Base-by-base conservation (phyloP, 495 filamentous ascomycete species). In the Aspergillus bertholletiae region DNA sequence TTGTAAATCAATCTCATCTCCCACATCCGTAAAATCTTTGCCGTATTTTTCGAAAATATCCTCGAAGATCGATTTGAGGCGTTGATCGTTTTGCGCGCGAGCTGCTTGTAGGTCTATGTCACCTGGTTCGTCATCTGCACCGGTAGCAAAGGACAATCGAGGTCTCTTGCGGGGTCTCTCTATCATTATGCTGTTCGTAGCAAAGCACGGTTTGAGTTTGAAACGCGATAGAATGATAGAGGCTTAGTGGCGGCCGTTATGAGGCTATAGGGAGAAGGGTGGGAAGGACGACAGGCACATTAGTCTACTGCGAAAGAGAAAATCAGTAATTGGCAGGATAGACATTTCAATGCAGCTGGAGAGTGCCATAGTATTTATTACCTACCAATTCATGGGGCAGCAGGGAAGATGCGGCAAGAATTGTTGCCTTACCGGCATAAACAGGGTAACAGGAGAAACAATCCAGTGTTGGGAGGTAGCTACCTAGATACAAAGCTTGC, bases 31-130 rank as follows among this genome's bases (percentile, higher is more conserved):
- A 62, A 96, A 96, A 69, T 96, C 87, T 60, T 80, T 82, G 20
- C 78, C 83, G 66, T 96, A 98, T 68, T 94, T 96, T 26, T 84
- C 81, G 62, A 96, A 96, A 34, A 98, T 96, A 41, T 75, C 65
- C 62, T 96, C 92, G 60, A 94, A 96, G 2, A 84, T 80, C 11
- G 83, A 85, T 73, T 93, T 92, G 12, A 96, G 80, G 39, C 80
- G 84, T 41, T 72, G 67, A 30, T 84, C 82, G 53, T 88, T 87
- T 49, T 76, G 78, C 7, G 75, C 77, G 55, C 83, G 83, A 35
- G 78, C 80, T 53, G 76, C 74, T 55, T 83, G 71, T 12, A 88
- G 69, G 55, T 83, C 77, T 28, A 70, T 55, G 12, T 70, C 61
- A 20, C 66, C 59, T 0, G 53, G 6, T 1, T 65, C 54, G 49